A percentile compares a stretch with the other conserved stretches of the same genome.
Evolutionary conservation across 2,329 filamentous ascomycete genomes (phyloP).

Genomic region (Botryosphaeria dothidea): DNA sequence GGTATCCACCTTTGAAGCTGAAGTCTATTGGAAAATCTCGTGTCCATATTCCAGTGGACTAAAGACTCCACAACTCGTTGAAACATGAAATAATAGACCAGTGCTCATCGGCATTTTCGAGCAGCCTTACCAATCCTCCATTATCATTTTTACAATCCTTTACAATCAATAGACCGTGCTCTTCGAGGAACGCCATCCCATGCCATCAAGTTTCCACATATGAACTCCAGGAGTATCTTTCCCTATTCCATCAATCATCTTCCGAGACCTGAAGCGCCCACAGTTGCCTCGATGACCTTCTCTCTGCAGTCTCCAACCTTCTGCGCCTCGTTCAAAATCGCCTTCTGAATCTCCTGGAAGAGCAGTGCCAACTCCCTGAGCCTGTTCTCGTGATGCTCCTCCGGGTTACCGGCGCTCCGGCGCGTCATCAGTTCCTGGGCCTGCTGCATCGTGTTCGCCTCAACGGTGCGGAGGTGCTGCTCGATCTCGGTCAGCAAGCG

Average conservation of each 20-base stretch:
- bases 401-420: conserved; percentile 26
- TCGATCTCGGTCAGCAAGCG: conserved; percentile 50
- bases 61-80: no score
- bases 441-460: conserved; percentile 45
- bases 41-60: no score
- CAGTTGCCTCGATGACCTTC: conserved; percentile 46
- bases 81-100: no score
- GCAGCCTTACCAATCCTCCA: neutral
- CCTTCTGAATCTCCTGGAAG: conserved; percentile 50
- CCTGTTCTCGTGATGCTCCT: conserved; percentile 26
- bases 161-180: conserved; percentile 1
- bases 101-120: neutral
- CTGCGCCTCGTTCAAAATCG: conserved; percentile 49
- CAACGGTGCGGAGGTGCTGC: conserved; percentile 50
- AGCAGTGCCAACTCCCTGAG: conserved; percentile 48
- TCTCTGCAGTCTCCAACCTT: conserved; percentile 50
- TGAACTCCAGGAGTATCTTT: conserved; percentile 1
- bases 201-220: conserved; percentile 2
- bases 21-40: no score
- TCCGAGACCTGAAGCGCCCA: conserved; percentile 35
- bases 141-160: conserved; percentile 7
- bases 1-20: no score
- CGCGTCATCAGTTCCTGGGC: conserved; percentile 42
- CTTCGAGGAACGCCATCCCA: conserved; percentile 7
- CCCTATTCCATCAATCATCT: neutral